phyloP scores from a whole-genome alignment of 164 flowering plant genomes.

The Nymphaea colorata region DNA sequence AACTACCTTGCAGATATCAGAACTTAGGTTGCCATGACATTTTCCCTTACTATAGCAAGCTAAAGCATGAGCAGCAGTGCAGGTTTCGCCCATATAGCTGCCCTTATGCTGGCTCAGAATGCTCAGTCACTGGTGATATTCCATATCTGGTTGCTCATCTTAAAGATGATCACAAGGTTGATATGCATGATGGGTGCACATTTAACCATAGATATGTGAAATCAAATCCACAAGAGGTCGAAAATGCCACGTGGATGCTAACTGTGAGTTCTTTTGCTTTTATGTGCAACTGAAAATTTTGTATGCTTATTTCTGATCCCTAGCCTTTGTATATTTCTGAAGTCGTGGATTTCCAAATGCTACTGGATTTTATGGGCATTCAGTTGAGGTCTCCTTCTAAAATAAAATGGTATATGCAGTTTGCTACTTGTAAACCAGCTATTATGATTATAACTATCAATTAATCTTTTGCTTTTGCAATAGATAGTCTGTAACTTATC shows the following conservation, averaged over 20 bases:
- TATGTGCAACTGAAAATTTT: neutral
- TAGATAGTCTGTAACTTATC: too few species aligned
- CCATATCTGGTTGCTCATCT: conserved; percentile 32
- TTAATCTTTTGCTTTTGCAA: too few species aligned
- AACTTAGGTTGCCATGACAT: conserved; percentile 35
- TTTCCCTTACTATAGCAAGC: conserved; percentile 40
- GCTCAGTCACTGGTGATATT: conserved; percentile 39
- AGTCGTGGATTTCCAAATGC: too few species aligned
- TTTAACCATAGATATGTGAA: conserved; percentile 54
- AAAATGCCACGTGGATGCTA: conserved; percentile 56
- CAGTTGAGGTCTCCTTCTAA: too few species aligned
- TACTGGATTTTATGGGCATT: too few species aligned
- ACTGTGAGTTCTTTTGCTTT: conserved; percentile 29
- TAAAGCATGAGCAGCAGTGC: conserved; percentile 38
- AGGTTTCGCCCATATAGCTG: conserved; percentile 42
- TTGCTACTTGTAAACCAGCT: too few species aligned
- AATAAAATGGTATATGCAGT: too few species aligned
- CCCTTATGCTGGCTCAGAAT: conserved; percentile 53
- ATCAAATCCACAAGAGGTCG: conserved; percentile 46
- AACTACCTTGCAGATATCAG: conserved; percentile 37
- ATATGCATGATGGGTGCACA: conserved; percentile 45
- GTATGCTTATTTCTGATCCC: too few species aligned
- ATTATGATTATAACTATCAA: too few species aligned
- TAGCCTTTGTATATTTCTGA: too few species aligned
- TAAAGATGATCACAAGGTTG: conserved; percentile 47